Evolutionary conservation across 495 filamentous ascomycete genomes (phyloP), one percentile per base, ranked within the genome.

Genomic region (Penicillium tannophilum): DNA sequence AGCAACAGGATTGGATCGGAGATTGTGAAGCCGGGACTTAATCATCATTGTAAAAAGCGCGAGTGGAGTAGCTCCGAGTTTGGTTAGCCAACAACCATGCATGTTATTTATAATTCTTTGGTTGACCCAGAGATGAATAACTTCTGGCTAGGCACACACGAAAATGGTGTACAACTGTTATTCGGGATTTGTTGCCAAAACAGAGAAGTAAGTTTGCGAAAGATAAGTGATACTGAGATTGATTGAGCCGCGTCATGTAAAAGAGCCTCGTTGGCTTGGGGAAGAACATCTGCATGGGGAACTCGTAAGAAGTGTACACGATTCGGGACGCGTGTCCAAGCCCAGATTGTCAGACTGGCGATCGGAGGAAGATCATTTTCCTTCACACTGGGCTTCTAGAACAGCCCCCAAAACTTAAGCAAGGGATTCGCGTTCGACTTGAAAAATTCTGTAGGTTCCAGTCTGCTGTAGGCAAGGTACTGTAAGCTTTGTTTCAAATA

Each of bases 1-100:
- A 45, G 43, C 41, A 60, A 55, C 19, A 23, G 57, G 50, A 65
- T 62, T 65, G 62, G 59, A 42, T 55, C 56, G 65, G 54, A 64
- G 51, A 14, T 17, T 53, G 44, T 16, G 39, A 50, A 43, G 52
- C 50, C 49, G 52, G 39, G 23, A 41, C 43, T 50, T 55, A 57
- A 31, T 63, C 54, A 61, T 59, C 48, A 47, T 36, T 47, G 23
- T 31, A 23, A 48, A 54, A 52, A 46, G 36, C 20, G 42, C 11
- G 30, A 48, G 63, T 62, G 54, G 59, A 51, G 50, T 39, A 49
- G 4, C 17, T 35, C 41, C 26, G 26, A 12, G 10, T 35, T 39
- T n/a, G 10, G 14, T 55, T 43, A 23, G 23, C 65, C 65, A 68
- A 65, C 57, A 39, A 51, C 4, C 55, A 19, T 20, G 19, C 4